phyloP scores from a whole-genome alignment of 2,329 filamentous ascomycete genomes.

The Microsporum ferrugineum region DNA sequence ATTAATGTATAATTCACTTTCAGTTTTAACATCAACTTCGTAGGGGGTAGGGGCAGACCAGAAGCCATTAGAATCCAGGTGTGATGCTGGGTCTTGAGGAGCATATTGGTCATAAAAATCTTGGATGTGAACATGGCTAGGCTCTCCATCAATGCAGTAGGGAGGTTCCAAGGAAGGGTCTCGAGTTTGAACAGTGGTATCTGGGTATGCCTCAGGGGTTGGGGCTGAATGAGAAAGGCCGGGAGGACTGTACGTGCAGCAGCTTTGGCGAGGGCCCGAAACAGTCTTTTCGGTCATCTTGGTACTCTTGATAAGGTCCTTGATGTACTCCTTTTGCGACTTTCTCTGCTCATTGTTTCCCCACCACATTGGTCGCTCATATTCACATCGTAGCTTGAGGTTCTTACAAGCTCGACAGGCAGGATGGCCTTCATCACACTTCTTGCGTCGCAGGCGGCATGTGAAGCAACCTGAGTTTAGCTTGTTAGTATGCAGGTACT shows the following conservation, averaged over 20 bases:
- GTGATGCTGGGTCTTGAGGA: slow-evolving; percentile 36
- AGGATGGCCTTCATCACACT: slow-evolving; percentile 58
- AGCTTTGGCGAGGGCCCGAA: slow-evolving; percentile 30
- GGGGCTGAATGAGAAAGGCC: slow-evolving; percentile 71
- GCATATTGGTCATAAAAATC: slow-evolving; percentile 34
- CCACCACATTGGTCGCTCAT: slow-evolving; percentile 97
- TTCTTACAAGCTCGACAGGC: slow-evolving; percentile 53
- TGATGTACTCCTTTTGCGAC: slow-evolving; percentile 87
- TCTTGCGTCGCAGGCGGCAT: slow-evolving; percentile 56
- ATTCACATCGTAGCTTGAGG: slow-evolving; percentile 81
- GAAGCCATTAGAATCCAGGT: slow-evolving; percentile 50
- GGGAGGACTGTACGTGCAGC: slow-evolving; percentile 52
- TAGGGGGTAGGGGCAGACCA: slow-evolving; percentile 59
- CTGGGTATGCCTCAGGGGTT: slow-evolving; percentile 68
- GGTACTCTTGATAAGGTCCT: slow-evolving; percentile 93
- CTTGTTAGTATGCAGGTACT: neutral
- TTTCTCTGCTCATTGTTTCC: slow-evolving; percentile 78
- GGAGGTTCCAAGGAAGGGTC: slow-evolving; percentile 73
- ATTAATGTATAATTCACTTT: slow-evolving; percentile 86
- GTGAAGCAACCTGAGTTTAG: slow-evolving; percentile 48
- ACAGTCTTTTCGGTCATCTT: slow-evolving; percentile 81
- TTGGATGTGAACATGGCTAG: slow-evolving; percentile 53
- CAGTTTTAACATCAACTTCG: slow-evolving; percentile 92
- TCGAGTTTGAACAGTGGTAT: slow-evolving; percentile 57
- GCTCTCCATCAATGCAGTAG: slow-evolving; percentile 52